Evolutionary conservation across 192 early-diverging fungal genomes (phyloP), one percentile per base, ranked within the genome.

Genomic region (Umbelopsis vinacea): DNA sequence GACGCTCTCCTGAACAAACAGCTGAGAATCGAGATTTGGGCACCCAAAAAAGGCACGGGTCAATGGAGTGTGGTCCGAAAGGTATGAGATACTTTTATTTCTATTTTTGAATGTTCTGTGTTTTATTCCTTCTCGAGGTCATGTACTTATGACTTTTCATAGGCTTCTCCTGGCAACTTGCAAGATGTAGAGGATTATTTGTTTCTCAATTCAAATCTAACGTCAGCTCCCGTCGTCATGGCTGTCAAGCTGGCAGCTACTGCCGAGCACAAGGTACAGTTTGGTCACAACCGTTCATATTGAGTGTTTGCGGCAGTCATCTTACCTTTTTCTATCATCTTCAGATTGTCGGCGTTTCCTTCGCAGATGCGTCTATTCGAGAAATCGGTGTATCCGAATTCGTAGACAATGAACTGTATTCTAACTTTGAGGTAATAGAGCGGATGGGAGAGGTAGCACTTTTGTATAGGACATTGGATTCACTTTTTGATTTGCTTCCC

Each of bases 81-180:
- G 23, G 57, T 63, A 63, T 37, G 52, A 57, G 54, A 7, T 0
- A 29, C 12, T 29, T n/a, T 6, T 29, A 29, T 29, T 0, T 9
- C 10, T 29, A 26, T 26, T 8, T 4, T 6, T 4, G 15, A 0
- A 19, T 0, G 40, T 71, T 35, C 23, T 9, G n/a, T n/a, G n/a
- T n/a, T n/a, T n/a, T n/a, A n/a, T 11, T 63, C 33, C 2, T 24
- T 37, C 37, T 29, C 37, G 50, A 14, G 10, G 14, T 38, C 19
- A 19, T 46, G 40, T 54, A 24, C n/a, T 69, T 86, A 78, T 17
- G 2, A 17, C 26, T 63, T 14, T 14, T 1, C 0, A 63, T 29
- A 63, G 57, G 97, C 96, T n/a, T 98, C 96, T 0, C 97, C 97
- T 15, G 97, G 97, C 47, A 97, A 99, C 69, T 75, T 98, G 55